A percentile compares a stretch with the other conserved stretches of the same genome.
These are phyloP conservation scores for Pythium pectinolyticum DNA, from an alignment of 352 stramenopile genomes.

Conservation along the genomic window DNA sequence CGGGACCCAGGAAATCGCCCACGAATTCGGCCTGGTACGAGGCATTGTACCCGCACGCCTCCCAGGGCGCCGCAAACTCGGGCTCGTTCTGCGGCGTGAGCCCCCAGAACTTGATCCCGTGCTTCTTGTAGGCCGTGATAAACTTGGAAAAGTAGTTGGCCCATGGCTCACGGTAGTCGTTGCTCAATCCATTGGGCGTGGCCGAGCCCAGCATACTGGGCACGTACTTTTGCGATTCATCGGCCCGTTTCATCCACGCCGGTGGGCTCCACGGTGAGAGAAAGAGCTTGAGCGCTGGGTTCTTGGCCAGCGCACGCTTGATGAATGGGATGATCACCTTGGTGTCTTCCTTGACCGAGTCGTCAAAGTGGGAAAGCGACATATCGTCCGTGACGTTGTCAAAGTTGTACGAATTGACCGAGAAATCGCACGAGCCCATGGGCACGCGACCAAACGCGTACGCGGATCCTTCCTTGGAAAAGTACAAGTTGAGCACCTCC, in stretches of 20 bases:
- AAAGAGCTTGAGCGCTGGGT: slow-evolving; percentile 82
- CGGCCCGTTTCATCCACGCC: slow-evolving; percentile 82
- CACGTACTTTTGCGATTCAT: slow-evolving; percentile 37
- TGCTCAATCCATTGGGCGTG: slow-evolving; percentile 46
- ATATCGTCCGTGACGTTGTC: slow-evolving; percentile 78
- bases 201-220: slow-evolving; percentile 68
- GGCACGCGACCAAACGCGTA: slow-evolving; percentile 91
- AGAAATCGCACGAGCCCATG: slow-evolving; percentile 92
- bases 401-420: slow-evolving; percentile 83
- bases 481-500: slow-evolving; percentile 87
- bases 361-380: slow-evolving; percentile 74
- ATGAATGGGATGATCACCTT: slow-evolving; percentile 86
- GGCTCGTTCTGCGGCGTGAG: slow-evolving; percentile 92
- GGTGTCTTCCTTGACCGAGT: slow-evolving; percentile 72
- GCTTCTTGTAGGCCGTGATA: slow-evolving; percentile 87
- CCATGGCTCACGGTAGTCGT: slow-evolving; percentile 67
- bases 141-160: slow-evolving; percentile 93
- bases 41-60: slow-evolving; percentile 61
- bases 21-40: slow-evolving; percentile 77
- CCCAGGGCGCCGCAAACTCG: slow-evolving; percentile 71
- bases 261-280: slow-evolving; percentile 87
- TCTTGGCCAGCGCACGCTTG: slow-evolving; percentile 58
- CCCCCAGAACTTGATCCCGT: slow-evolving; percentile 85
- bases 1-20: slow-evolving; percentile 79
- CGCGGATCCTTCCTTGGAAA: slow-evolving; percentile 73